Evolutionary conservation across 345 rosid genomes (phyloP).

Genomic region (Sonneratia caseolaris): DNA sequence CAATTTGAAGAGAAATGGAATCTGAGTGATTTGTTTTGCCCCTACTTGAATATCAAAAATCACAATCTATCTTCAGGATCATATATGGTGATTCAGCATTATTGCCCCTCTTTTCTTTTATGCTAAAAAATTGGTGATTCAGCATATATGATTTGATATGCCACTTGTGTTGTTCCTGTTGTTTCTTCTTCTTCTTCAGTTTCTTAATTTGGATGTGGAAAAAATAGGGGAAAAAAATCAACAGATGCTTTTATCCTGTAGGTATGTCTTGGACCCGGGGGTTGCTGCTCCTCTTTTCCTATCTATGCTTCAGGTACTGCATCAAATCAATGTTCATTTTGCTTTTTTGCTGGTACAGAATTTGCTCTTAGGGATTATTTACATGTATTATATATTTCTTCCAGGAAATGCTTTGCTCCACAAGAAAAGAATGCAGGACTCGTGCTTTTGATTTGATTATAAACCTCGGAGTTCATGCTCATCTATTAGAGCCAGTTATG

Average conservation of each 20-base stretch:
- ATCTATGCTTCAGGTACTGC: conserved; percentile 85
- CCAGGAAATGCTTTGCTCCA: conserved; percentile 94
- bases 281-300: conserved; percentile 96
- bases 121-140: not conserved
- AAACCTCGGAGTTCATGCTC: conserved; percentile 98
- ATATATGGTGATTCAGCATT: not conserved
- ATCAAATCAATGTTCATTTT: conserved; percentile 14
- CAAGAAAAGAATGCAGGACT: conserved; percentile 60
- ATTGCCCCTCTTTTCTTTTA: no score
- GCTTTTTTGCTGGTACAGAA: not conserved
- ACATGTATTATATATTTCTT: conserved; percentile 16
- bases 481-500: conserved; percentile 73
- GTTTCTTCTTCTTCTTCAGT: conserved; percentile 2
- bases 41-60: not conserved
- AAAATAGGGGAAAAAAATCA: not conserved
- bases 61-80: not conserved
- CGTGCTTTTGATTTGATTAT: conserved; percentile 94
- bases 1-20: not conserved
- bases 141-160: not conserved
- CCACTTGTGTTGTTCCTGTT: not conserved
- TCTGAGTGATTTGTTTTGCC: not conserved
- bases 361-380: conserved; percentile 15
- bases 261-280: conserved; percentile 96
- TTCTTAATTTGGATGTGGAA: not conserved
- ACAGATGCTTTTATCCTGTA: conserved; percentile 23